Conservation (phyloP, 1,284 basidiomycete species). For the Fistulinella cinereoalba region DNA sequence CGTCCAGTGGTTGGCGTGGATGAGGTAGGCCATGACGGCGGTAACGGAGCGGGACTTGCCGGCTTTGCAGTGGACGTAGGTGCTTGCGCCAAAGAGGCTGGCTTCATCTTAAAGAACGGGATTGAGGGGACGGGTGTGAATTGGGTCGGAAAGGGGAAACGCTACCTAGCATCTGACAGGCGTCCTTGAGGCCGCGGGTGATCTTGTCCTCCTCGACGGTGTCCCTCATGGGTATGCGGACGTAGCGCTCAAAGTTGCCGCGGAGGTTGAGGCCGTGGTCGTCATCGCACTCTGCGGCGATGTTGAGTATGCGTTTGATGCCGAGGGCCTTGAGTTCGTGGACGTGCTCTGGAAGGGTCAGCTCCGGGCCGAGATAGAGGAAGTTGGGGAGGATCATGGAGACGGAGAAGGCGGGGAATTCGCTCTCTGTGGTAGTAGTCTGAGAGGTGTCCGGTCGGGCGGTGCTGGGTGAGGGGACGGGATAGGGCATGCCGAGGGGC, state of each 20-base stretch:
- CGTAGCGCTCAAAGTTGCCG: slow-evolving; percentile 76
- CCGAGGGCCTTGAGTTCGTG: slow-evolving; percentile 72
- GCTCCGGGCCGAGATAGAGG: slow-evolving; percentile 88
- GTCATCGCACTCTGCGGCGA: slow-evolving; percentile 88
- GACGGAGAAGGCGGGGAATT: slow-evolving; percentile 65
- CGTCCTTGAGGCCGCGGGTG: slow-evolving; percentile 76
- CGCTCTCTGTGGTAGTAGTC: slow-evolving; percentile 55
- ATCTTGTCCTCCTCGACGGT: slow-evolving; percentile 93
- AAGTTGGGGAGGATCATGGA: slow-evolving; percentile 90
- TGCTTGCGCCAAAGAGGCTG: slow-evolving; percentile 79
- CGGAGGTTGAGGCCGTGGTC: slow-evolving; percentile 69
- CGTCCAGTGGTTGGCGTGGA: slow-evolving; percentile 95
- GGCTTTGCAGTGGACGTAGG: slow-evolving; percentile 96
- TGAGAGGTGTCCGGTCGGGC: slow-evolving; percentile 53
- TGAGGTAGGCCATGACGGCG: slow-evolving; percentile 94
- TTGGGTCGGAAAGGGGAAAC: background rate
- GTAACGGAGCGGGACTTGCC: slow-evolving; percentile 97
- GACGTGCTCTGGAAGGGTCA: slow-evolving; percentile 73
- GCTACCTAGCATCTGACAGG: slow-evolving; percentile 84
- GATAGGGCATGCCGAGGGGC: slow-evolving; percentile 32
- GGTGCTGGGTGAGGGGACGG: slow-evolving; percentile 49
- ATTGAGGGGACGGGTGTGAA: background rate
- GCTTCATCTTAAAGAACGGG: slow-evolving; percentile 71
- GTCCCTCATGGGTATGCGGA: slow-evolving; percentile 89
- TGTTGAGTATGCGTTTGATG: slow-evolving; percentile 85